Evolutionary conservation across 1,284 basidiomycete genomes (phyloP).

Genomic region (Apiotrichum akiyoshidainum): DNA sequence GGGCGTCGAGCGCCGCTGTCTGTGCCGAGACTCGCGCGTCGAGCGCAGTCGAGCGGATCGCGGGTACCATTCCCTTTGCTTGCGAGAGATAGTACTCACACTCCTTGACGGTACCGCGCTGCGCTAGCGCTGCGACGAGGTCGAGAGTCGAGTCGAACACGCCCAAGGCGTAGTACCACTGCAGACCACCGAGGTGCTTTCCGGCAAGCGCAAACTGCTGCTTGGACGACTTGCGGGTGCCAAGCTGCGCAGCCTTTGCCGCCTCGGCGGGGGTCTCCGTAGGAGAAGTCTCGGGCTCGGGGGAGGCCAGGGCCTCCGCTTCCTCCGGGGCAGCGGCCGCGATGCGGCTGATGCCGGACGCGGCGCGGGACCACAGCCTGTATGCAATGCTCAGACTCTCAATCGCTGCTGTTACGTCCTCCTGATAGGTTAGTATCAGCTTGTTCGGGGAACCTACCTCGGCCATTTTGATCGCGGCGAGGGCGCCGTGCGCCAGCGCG

Average conservation of each 20-base stretch:
- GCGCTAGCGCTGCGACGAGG: slow-evolving; percentile 61
- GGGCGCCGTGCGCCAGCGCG: slow-evolving; percentile 66
- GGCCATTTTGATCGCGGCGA: slow-evolving; percentile 64
- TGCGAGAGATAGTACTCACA: slow-evolving; percentile 76
- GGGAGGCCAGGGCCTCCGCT: background rate
- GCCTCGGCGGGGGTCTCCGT: slow-evolving; percentile 4
- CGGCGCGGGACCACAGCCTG: slow-evolving; percentile 73
- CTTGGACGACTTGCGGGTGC: slow-evolving; percentile 1
- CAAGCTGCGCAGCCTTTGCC: background rate
- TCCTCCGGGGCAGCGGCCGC: slow-evolving; percentile 23
- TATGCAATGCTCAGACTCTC: slow-evolving; percentile 66
- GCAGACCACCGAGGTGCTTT: slow-evolving; percentile 58
- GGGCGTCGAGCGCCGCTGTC: slow-evolving; percentile 65
- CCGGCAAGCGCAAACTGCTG: slow-evolving; percentile 21
- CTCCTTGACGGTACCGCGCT: slow-evolving; percentile 73
- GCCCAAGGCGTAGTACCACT: slow-evolving; percentile 69
- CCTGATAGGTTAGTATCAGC: slow-evolving; percentile 56
- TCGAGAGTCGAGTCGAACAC: slow-evolving; percentile 64
- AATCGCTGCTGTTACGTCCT: slow-evolving; percentile 62
- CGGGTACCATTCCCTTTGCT: slow-evolving; percentile 64
- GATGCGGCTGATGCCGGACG: slow-evolving; percentile 66
- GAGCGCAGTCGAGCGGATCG: slow-evolving; percentile 64
- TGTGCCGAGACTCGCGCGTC: slow-evolving; percentile 62
- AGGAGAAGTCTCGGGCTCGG: background rate
- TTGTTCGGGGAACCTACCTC: slow-evolving; percentile 63